These are phyloP conservation scores for Rubia peregrina DNA, from an alignment of 305 asterid species.

Conservation along the genomic window DNA sequence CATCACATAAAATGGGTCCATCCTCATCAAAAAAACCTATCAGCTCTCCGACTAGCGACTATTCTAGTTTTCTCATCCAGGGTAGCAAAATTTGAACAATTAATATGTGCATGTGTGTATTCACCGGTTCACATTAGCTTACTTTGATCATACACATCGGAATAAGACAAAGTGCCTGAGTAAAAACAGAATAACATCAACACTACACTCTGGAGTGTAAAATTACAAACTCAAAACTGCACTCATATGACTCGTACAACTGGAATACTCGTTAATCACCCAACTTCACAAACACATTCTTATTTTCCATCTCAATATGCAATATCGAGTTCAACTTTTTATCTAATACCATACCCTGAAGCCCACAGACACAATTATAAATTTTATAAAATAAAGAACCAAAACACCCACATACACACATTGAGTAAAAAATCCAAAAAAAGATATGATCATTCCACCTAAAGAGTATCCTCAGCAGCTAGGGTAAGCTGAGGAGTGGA, in stretches of 20 bases:
- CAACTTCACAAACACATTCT: slow-evolving; percentile 93
- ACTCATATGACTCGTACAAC: no score
- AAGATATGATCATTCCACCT: slow-evolving; percentile 27
- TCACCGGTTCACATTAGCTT: slow-evolving; percentile 95
- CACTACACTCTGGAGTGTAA: neutral
- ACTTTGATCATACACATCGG: slow-evolving; percentile 82
- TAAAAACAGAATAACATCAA: neutral
- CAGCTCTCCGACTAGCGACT: no score
- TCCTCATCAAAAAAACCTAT: no score
- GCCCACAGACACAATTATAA: slow-evolving; percentile 9
- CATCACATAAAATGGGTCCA: no score
- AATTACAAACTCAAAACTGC: neutral
- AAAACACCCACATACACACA: neutral
- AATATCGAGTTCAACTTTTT: slow-evolving; percentile 70
- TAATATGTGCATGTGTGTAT: no score
- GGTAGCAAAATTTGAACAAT: no score
- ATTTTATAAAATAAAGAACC: neutral
- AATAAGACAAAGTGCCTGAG: slow-evolving; percentile 72
- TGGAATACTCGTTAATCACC: no score
- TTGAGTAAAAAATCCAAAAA: no score
- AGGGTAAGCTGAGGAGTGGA: slow-evolving; percentile 67
- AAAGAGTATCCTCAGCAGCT: slow-evolving; percentile 92
- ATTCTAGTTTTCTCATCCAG: no score
- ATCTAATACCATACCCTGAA: slow-evolving; percentile 83
- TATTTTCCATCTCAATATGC: slow-evolving; percentile 99